phyloP scores from a whole-genome alignment of 2,329 filamentous ascomycete genomes.

The Colletotrichum sp. region DNA sequence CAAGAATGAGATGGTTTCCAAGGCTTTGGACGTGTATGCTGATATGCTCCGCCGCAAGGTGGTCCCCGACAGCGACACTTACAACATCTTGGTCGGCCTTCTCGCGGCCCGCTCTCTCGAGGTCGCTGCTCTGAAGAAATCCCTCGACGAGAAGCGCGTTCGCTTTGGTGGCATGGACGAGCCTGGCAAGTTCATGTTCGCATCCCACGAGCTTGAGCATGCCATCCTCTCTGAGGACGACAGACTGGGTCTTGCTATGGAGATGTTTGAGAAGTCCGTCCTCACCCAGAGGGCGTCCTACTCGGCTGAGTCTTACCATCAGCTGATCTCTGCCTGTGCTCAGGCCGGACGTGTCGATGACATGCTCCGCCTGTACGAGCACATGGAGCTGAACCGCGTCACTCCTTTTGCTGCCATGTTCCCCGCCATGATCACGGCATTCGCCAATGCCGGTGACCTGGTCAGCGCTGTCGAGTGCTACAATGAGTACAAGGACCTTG shows the following conservation, averaged over 20 bases:
- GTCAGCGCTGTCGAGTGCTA: constrained; percentile 92
- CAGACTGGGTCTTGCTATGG: constrained; percentile 82
- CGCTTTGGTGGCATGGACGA: constrained; percentile 88
- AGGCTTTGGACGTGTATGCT: constrained; percentile 92
- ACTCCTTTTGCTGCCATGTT: constrained; percentile 83
- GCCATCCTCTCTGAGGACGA: constrained; percentile 88
- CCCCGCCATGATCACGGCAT: constrained; percentile 93
- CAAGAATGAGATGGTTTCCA: constrained; percentile 84
- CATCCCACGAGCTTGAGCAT: constrained; percentile 85
- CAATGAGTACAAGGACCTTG: constrained; percentile 89
- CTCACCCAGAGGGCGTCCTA: constrained; percentile 68
- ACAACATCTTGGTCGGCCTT: constrained; percentile 84
- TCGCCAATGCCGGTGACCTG: constrained; percentile 80
- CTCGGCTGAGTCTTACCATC: constrained; percentile 82
- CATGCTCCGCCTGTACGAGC: constrained; percentile 89
- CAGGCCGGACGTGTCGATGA: constrained; percentile 80
- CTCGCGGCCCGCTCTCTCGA: constrained; percentile 83
- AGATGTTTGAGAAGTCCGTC: constrained; percentile 81
- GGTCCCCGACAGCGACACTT: constrained; percentile 81
- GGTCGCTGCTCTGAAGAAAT: constrained; percentile 73
- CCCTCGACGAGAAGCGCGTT: constrained; percentile 79
- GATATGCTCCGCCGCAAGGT: constrained; percentile 93
- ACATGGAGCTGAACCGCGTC: constrained; percentile 83
- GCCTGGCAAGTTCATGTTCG: constrained; percentile 84
- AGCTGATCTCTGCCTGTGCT: constrained; percentile 87